Evolutionary conservation across 176 grass and related monocot species (phyloP).

Genomic region (Cenchrus americanus): DNA sequence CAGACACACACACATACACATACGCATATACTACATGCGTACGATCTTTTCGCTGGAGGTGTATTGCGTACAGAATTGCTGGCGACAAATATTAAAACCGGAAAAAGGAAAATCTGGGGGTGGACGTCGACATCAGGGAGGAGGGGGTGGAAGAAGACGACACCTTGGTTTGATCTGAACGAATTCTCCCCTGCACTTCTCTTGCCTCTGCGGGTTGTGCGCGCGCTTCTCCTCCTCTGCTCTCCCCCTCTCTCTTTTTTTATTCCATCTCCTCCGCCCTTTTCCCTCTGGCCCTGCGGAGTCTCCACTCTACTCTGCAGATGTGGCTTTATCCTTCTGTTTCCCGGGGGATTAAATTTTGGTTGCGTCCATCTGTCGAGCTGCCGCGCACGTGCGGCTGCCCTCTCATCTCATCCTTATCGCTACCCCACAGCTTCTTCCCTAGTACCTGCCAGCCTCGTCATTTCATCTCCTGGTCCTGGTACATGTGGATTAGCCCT

Average conservation of each 20-base stretch:
- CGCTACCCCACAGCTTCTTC: slow-evolving; percentile 33
- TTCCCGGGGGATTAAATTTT: slow-evolving; percentile 40
- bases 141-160: not conserved
- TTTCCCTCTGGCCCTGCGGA: slow-evolving; percentile 5
- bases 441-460: not conserved
- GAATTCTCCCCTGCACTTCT: slow-evolving; percentile 39
- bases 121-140: slow-evolving; percentile 29
- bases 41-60: slow-evolving; percentile 15
- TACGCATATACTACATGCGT: slow-evolving; percentile 9
- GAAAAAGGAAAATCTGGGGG: slow-evolving; percentile 30
- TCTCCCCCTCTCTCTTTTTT: not conserved
- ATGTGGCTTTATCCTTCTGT: slow-evolving; percentile 50
- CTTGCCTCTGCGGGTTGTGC: not conserved
- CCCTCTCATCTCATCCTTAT: slow-evolving; percentile 52
- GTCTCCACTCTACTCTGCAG: not conserved
- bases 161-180: slow-evolving; percentile 46
- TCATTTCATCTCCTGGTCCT: not conserved
- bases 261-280: slow-evolving; percentile 20
- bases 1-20: not conserved
- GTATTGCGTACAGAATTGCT: slow-evolving; percentile 12
- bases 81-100: slow-evolving; percentile 1
- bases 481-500: not conserved
- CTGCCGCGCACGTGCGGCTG: slow-evolving; percentile 54
- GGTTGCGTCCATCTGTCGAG: slow-evolving; percentile 51
- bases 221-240: not conserved